These are phyloP conservation scores for Huntiella savannae DNA, from an alignment of 2,329 filamentous ascomycete genomes.

Conservation along the genomic window DNA sequence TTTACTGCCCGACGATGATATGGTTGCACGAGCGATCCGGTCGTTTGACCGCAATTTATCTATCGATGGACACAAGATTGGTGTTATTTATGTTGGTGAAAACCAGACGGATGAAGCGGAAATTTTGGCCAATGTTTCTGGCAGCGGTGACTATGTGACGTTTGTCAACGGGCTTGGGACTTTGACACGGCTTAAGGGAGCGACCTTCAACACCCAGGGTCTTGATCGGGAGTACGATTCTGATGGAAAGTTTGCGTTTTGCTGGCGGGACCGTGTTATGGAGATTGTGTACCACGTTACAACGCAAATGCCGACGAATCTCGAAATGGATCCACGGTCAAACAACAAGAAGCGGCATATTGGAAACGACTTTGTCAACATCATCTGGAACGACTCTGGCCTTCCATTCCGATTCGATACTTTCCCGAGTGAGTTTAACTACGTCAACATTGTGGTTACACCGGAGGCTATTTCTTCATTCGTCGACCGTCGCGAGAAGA, in stretches of 20 bases:
- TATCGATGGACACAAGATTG: slow-evolving; percentile 88
- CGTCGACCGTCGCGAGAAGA: slow-evolving; percentile 38
- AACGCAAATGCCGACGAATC: slow-evolving; percentile 89
- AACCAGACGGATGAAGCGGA: slow-evolving; percentile 66
- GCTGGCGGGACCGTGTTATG: slow-evolving; percentile 86
- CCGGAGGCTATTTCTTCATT: slow-evolving; percentile 68
- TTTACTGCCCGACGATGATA: slow-evolving; percentile 51
- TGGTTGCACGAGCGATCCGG: slow-evolving; percentile 53
- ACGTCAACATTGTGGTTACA: slow-evolving; percentile 88
- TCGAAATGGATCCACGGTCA: slow-evolving; percentile 55
- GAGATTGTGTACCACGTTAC: slow-evolving; percentile 92
- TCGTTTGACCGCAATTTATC: slow-evolving; percentile 75
- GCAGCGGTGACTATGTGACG: slow-evolving; percentile 71
- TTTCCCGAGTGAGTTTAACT: slow-evolving; percentile 89
- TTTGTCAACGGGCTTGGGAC: slow-evolving; percentile 72
- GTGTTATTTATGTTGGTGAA: slow-evolving; percentile 81
- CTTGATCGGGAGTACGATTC: slow-evolving; percentile 57
- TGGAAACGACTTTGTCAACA: slow-evolving; percentile 94
- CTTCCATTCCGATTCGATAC: slow-evolving; percentile 73
- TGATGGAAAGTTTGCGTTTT: slow-evolving; percentile 77
- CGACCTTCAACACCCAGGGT: slow-evolving; percentile 83
- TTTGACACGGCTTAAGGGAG: slow-evolving; percentile 59
- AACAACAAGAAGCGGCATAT: slow-evolving; percentile 85
- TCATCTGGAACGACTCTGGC: slow-evolving; percentile 96
- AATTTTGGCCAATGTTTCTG: slow-evolving; percentile 71